Percentiles rank a stretch among this genome's conserved stretches.
phyloP scores from a whole-genome alignment of 2,329 filamentous ascomycete genomes.

The Xylaria sp. region DNA sequence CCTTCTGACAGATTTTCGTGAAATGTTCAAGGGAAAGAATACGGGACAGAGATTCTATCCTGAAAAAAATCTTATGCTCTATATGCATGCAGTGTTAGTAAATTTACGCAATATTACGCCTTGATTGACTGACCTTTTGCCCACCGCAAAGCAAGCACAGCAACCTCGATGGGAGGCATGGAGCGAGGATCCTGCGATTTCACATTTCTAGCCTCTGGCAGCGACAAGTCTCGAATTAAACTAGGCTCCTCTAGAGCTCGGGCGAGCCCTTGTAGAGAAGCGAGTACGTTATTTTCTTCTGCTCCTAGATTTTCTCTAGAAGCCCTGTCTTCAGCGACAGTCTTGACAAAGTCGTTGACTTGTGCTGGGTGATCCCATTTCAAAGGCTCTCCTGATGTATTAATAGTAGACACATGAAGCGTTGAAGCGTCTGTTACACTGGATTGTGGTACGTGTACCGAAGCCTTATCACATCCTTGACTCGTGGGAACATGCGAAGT shows the following conservation, averaged over 20 bases:
- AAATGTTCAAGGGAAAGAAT: slow-evolving; percentile 51
- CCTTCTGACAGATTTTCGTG: slow-evolving; percentile 49
- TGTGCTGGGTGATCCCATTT: slow-evolving; percentile 51
- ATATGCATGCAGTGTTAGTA: background rate
- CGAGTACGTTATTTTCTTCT: slow-evolving; percentile 31
- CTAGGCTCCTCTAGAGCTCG: slow-evolving; percentile 28
- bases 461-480: background rate
- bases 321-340: slow-evolving; percentile 34
- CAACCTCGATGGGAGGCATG: slow-evolving; percentile 49
- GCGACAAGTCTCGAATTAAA: slow-evolving; percentile 10
- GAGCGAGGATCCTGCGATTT: slow-evolving; percentile 25
- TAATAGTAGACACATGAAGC: background rate
- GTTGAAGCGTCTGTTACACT: background rate
- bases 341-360: slow-evolving; percentile 51
- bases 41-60: slow-evolving; percentile 49
- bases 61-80: slow-evolving; percentile 45
- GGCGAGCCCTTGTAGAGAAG: slow-evolving; percentile 33
- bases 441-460: background rate
- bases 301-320: slow-evolving; percentile 25
- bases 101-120: background rate
- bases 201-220: slow-evolving; percentile 18
- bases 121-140: slow-evolving; percentile 45
- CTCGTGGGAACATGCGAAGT: slow-evolving; percentile 6
- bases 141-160: slow-evolving; percentile 49
- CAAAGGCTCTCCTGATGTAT: slow-evolving; percentile 23